A percentile compares a stretch with the other conserved stretches of the same genome.
Conservation (phyloP, 2,329 filamentous ascomycete species). For the Penicillium sp. region DNA sequence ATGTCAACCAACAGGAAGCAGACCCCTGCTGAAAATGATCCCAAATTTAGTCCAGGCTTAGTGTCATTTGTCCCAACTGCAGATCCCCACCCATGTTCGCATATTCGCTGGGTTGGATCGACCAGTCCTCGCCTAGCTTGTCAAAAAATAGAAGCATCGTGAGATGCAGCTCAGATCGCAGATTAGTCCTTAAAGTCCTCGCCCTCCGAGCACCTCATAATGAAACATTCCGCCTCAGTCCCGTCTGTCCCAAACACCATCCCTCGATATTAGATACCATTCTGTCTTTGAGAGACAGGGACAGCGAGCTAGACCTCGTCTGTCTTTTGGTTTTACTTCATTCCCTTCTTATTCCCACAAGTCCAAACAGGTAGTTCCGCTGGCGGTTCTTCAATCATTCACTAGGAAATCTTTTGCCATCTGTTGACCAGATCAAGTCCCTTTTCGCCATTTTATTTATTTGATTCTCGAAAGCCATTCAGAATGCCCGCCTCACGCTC, state of each 20-base stretch:
- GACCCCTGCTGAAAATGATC: neutral
- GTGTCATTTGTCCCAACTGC: neutral
- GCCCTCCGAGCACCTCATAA: constrained; percentile 14
- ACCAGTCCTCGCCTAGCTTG: neutral
- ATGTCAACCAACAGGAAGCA: neutral
- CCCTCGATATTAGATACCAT: neutral
- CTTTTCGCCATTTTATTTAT: neutral
- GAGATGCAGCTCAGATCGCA: constrained; percentile 1
- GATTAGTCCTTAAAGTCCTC: constrained; percentile 2
- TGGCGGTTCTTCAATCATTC: neutral
- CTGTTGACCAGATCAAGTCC: neutral
- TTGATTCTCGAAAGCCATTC: neutral
- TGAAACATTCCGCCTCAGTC: constrained; percentile 7
- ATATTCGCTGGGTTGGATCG: constrained; percentile 1
- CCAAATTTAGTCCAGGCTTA: constrained; percentile 6
- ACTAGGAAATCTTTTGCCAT: neutral
- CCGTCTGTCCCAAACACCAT: neutral
- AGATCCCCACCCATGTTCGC: constrained; percentile 4
- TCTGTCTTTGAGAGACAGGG: neutral
- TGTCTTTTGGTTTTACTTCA: neutral
- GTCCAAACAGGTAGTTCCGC: neutral
- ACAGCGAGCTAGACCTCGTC: neutral
- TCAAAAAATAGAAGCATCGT: constrained; percentile 7
- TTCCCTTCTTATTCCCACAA: neutral
- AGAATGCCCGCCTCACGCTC: constrained; percentile 9